Evolutionary conservation across 2,329 filamentous ascomycete genomes (phyloP).

Genomic region (Fusarium sp.): DNA sequence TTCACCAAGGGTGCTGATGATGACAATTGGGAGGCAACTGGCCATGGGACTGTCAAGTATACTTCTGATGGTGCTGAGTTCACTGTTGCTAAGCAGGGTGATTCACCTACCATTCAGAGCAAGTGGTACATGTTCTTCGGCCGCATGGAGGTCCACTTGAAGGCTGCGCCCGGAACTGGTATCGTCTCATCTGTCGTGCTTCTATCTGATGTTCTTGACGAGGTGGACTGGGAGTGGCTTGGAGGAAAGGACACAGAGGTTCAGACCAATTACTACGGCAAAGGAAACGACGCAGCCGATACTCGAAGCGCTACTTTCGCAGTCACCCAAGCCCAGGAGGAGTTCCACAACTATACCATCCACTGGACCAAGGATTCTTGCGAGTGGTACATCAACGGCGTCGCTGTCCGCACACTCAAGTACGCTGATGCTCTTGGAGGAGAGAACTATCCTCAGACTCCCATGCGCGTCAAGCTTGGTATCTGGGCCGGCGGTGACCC

Average conservation of each 20-base stretch:
- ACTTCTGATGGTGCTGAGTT: slow-evolving; percentile 35
- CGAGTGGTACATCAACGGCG: slow-evolving; percentile 66
- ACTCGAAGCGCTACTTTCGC: slow-evolving; percentile 16
- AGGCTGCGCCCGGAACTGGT: slow-evolving; percentile 75
- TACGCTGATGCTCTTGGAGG: slow-evolving; percentile 56
- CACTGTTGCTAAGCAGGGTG: slow-evolving; percentile 66
- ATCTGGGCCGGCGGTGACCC: slow-evolving; percentile 57
- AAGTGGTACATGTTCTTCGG: slow-evolving; percentile 89
- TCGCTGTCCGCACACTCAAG: slow-evolving; percentile 41
- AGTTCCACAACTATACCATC: slow-evolving; percentile 69
- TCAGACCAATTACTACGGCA: slow-evolving; percentile 81
- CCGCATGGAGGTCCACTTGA: slow-evolving; percentile 72
- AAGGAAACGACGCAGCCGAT: slow-evolving; percentile 65
- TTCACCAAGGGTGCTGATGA: slow-evolving; percentile 34
- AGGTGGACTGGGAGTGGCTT: slow-evolving; percentile 77
- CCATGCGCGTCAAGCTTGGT: slow-evolving; percentile 71
- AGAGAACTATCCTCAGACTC: slow-evolving; percentile 71
- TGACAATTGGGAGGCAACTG: slow-evolving; percentile 30
- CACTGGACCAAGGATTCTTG: slow-evolving; percentile 70
- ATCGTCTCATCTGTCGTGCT: slow-evolving; percentile 80
- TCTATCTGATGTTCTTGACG: slow-evolving; percentile 78
- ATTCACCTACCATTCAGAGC: slow-evolving; percentile 68
- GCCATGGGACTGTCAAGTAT: slow-evolving; percentile 31
- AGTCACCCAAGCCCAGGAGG: slow-evolving; percentile 43
- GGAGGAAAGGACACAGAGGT: slow-evolving; percentile 70